Conservation (phyloP, 2,329 filamentous ascomycete genomes). For the Aureobasidium sp. region DNA sequence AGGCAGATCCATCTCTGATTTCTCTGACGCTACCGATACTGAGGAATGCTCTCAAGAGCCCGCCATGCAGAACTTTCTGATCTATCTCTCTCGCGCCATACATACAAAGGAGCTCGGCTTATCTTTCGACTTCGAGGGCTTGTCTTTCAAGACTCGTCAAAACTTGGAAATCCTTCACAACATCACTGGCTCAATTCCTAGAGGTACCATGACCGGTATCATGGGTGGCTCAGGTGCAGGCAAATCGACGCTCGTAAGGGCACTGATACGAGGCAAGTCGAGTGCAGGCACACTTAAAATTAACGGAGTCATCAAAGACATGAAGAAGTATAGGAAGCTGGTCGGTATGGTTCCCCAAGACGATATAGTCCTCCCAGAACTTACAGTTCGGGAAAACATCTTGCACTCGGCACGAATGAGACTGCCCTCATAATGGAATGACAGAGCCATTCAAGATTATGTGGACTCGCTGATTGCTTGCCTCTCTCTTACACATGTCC, state of each 20-base stretch:
- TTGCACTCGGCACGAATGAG: constrained; percentile 50
- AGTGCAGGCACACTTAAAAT: constrained; percentile 45
- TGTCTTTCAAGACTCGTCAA: constrained; percentile 27
- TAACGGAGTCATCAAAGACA: constrained; percentile 38
- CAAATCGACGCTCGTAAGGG: constrained; percentile 53
- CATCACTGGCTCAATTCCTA: constrained; percentile 47
- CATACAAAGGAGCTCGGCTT: constrained; percentile 45
- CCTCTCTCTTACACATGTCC: constrained; percentile 44
- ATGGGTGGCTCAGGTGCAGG: constrained; percentile 54
- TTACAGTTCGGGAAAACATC: constrained; percentile 56
- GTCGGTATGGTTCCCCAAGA: constrained; percentile 57
- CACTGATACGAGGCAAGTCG: constrained; percentile 51
- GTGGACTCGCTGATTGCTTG: constrained; percentile 51
- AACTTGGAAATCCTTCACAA: constrained; percentile 39
- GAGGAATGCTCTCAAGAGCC: constrained; percentile 24
- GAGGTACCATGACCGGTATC: constrained; percentile 49
- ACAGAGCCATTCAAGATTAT: constrained; percentile 43
- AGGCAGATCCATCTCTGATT: not conserved
- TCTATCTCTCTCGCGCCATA: constrained; percentile 46
- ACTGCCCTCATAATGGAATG: constrained; percentile 45
- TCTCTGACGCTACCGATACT: constrained; percentile 21
- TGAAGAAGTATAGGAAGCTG: constrained; percentile 49
- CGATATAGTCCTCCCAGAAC: constrained; percentile 51
- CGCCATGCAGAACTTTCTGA: constrained; percentile 43
- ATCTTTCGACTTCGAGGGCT: constrained; percentile 44